Base-by-base conservation (phyloP, 495 filamentous ascomycete species). In the Penicillium waksmanii region DNA sequence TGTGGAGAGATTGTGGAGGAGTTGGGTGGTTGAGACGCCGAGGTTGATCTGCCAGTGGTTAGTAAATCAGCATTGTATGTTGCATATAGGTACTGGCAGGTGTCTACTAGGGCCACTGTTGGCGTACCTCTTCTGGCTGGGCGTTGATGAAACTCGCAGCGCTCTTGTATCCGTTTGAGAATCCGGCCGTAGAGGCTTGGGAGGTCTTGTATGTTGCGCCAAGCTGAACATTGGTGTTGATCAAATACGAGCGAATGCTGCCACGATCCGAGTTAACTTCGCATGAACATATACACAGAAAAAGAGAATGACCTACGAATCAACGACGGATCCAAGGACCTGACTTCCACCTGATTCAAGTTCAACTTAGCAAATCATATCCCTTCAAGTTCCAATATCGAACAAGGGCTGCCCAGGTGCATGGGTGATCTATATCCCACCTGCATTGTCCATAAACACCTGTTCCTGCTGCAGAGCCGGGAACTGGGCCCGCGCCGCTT, bases 391-490 rank as follows among this genome's bases (percentile, higher is more conserved):
- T 38, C 2, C 15, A 38, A 38, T 38, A 9, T n/a, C 8, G 27
- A 4, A 3, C 27, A 31, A 31, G 27, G 27, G 27, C 27, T 42
- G 0, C 23, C 23, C 23, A 23, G n/a, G 7, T n/a, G 42, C 9
- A 6, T 21, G n/a, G 8, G 42, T 33, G 27, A 19, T 27, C 13
- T 38, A 12, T 13, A 23, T 56, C 60, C 2, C 25, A 75, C 70
- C 72, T 4, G 89, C 89, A 64, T 91, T 92, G 64, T 92, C 88
- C 63, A 92, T 80, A 67, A 82, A 90, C 35, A 91, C 77, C 63
- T 91, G 88, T 38, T 84, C 74, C 60, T 85, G 79, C 23, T 82
- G 59, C 46, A 91, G 67, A 15, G 88, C 86, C 51, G 88, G 87
- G 80, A 93, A 92, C 23, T 77, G 73, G 49, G 79, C 70, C 50